These are phyloP conservation scores for Elsinoe ampelina DNA, from an alignment of 2,329 filamentous ascomycete genomes.

Conservation along the genomic window DNA sequence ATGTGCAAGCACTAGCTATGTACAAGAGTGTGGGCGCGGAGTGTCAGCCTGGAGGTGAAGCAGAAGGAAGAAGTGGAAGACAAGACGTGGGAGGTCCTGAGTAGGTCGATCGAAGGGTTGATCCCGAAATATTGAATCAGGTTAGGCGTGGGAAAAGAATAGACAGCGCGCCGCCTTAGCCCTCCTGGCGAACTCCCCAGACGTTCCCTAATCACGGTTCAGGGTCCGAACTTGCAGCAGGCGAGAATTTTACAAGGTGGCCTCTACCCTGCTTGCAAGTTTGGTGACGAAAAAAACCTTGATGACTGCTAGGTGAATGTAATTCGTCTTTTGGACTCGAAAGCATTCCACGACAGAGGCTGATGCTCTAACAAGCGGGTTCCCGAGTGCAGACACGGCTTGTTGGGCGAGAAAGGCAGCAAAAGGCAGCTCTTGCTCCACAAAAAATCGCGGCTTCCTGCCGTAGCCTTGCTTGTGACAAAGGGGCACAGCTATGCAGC, in stretches of 20 bases:
- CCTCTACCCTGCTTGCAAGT: neutral
- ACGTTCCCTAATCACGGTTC: neutral
- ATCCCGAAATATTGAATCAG: neutral
- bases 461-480: conserved; percentile 8
- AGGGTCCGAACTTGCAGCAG: neutral
- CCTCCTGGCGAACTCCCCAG: neutral
- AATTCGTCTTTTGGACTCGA: neutral
- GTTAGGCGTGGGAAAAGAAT: neutral
- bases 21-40: neutral
- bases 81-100: neutral
- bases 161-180: neutral
- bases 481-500: neutral
- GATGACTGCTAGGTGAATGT: neutral
- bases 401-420: conserved; percentile 4
- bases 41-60: neutral
- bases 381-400: neutral
- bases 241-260: neutral
- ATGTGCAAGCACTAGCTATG: conserved; percentile 7
- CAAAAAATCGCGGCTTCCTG: neutral
- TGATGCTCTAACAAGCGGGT: neutral
- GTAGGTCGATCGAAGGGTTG: neutral
- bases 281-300: neutral
- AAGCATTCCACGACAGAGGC: neutral
- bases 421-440: neutral
- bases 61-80: neutral